These are phyloP conservation scores for Leccinum truebloodii DNA, from an alignment of 768 basidiomycete species.

Conservation along the genomic window DNA sequence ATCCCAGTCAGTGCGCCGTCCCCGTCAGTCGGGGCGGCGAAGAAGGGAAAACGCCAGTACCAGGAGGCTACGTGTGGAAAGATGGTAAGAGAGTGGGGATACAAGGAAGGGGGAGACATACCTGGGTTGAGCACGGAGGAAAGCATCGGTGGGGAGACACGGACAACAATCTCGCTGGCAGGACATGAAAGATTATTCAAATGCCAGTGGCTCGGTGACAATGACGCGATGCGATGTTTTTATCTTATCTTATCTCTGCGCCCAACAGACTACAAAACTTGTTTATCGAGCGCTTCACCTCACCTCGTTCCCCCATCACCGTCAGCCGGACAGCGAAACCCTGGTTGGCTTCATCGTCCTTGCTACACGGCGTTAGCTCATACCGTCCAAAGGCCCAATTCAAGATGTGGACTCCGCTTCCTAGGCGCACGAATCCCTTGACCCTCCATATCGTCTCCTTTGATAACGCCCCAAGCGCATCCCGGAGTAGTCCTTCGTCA, in stretches of 20 bases:
- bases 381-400: constrained; percentile 96
- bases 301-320: constrained; percentile 91
- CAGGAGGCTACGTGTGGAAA: constrained; percentile 46
- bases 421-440: constrained; percentile 79
- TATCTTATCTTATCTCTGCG: constrained; percentile 26
- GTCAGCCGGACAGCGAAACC: constrained; percentile 60
- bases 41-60: constrained; percentile 65
- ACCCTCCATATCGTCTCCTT: constrained; percentile 79
- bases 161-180: constrained; percentile 5
- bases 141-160: constrained; percentile 29
- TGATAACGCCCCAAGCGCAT: constrained; percentile 52
- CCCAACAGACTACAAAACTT: constrained; percentile 52
- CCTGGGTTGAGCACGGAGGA: constrained; percentile 35
- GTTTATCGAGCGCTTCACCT: constrained; percentile 59
- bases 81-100: not conserved
- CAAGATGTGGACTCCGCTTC: constrained; percentile 51
- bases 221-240: constrained; percentile 10
- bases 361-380: constrained; percentile 54
- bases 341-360: constrained; percentile 19
- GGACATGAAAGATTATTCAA: constrained; percentile 8
- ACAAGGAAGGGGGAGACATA: constrained; percentile 6
- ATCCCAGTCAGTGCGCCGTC: constrained; percentile 36
- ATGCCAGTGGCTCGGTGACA: not conserved
- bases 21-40: constrained; percentile 49
- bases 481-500: constrained; percentile 39